phyloP scores from a whole-genome alignment of 768 basidiomycete species.

The Trametes gibbosa region DNA sequence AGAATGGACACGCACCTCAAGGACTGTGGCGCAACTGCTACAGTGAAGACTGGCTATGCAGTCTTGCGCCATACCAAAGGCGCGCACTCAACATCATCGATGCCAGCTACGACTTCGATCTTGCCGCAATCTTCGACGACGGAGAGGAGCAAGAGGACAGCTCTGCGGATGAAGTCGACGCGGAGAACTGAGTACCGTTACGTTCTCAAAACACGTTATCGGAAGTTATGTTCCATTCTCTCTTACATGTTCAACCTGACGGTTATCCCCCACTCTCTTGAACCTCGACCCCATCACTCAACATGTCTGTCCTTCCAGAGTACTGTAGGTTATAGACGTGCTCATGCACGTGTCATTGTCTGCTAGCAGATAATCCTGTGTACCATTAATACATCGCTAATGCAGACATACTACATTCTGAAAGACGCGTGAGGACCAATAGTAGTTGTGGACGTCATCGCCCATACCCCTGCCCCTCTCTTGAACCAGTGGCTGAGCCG shows the following conservation, averaged over 20 bases:
- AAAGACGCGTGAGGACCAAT: not conserved
- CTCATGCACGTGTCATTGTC: too few relatives aligned
- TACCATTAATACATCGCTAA: too few relatives aligned
- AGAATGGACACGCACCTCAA: not conserved
- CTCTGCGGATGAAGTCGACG: too few relatives aligned
- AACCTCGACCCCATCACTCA: too few relatives aligned
- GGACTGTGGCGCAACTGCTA: constrained; percentile 12
- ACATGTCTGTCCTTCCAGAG: too few relatives aligned
- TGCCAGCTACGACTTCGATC: constrained; percentile 4
- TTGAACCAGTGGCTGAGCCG: not conserved
- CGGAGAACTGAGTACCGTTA: too few relatives aligned
- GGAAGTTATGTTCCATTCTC: too few relatives aligned
- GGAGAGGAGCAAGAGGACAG: not conserved
- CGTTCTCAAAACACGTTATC: too few relatives aligned
- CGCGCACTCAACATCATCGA: not conserved
- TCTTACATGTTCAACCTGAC: too few relatives aligned
- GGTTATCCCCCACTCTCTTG: too few relatives aligned
- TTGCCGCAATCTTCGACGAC: not conserved
- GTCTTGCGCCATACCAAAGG: not conserved
- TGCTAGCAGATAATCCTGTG: too few relatives aligned
- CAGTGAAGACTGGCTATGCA: not conserved
- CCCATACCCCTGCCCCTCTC: not conserved
- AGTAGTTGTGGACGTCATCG: not conserved
- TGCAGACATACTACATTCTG: not conserved
- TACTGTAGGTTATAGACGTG: too few relatives aligned